Percentiles rank a stretch among this genome's conserved stretches.
Evolutionary conservation across 768 basidiomycete genomes (phyloP).

Genomic region (Tubosaeta sp.): DNA sequence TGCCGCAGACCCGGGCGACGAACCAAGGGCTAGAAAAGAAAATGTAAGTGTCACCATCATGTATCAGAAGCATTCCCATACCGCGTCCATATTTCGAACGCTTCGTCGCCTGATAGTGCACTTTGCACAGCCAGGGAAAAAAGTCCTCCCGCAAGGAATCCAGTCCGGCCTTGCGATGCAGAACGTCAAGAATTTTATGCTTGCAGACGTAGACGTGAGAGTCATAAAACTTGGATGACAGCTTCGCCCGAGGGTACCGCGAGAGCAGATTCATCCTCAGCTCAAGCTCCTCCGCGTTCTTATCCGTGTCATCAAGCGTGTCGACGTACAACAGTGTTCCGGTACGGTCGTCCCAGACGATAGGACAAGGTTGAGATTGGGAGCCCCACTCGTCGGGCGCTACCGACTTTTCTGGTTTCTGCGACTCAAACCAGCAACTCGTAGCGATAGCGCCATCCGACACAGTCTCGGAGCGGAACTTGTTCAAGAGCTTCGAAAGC

Average conservation of each 20-base stretch:
- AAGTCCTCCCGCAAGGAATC: slow-evolving; percentile 89
- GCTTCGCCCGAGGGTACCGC: slow-evolving; percentile 67
- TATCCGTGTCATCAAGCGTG: slow-evolving; percentile 63
- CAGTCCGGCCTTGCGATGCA: slow-evolving; percentile 64
- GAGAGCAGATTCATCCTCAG: slow-evolving; percentile 72
- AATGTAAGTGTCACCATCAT: neutral
- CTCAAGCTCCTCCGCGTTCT: slow-evolving; percentile 65
- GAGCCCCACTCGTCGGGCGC: slow-evolving; percentile 66
- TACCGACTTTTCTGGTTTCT: slow-evolving; percentile 49
- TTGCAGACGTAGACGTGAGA: slow-evolving; percentile 91
- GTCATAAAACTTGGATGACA: slow-evolving; percentile 70
- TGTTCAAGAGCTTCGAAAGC: slow-evolving; percentile 68
- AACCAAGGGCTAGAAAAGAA: slow-evolving; percentile 39
- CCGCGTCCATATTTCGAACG: slow-evolving; percentile 56
- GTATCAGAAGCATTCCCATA: slow-evolving; percentile 25
- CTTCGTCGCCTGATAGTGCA: slow-evolving; percentile 68
- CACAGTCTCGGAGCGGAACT: slow-evolving; percentile 70
- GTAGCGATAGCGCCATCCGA: slow-evolving; percentile 62
- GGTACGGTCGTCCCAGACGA: slow-evolving; percentile 64
- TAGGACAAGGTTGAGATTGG: slow-evolving; percentile 41
- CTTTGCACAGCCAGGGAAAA: slow-evolving; percentile 87
- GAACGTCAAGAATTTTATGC: slow-evolving; percentile 63
- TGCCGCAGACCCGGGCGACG: slow-evolving; percentile 34
- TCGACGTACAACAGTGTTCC: slow-evolving; percentile 72
- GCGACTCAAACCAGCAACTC: slow-evolving; percentile 58